Evolutionary conservation across 2,329 filamentous ascomycete genomes (phyloP).

Genomic region (Diaporthe capsici): DNA sequence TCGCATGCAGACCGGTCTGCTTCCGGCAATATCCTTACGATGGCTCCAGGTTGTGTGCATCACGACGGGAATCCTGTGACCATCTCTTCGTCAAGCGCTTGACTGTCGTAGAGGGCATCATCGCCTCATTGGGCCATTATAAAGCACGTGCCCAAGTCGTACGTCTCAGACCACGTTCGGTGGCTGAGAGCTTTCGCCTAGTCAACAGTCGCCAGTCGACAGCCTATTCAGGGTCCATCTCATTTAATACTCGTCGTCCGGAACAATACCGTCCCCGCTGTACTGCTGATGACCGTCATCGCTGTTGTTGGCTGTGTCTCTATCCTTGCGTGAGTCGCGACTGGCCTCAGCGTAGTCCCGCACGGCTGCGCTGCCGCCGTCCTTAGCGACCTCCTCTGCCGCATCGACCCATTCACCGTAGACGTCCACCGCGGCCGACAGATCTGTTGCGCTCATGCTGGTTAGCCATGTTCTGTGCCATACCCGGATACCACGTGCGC

Average conservation of each 20-base stretch:
- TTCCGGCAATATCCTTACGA: background rate
- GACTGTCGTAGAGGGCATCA: conserved; percentile 1
- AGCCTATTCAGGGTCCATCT: background rate
- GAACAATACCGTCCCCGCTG: conserved; percentile 66
- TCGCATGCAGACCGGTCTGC: conserved; percentile 1
- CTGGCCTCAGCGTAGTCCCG: conserved; percentile 44
- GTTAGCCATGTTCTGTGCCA: conserved; percentile 10
- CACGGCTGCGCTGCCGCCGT: conserved; percentile 43
- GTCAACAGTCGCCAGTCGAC: background rate
- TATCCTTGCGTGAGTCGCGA: conserved; percentile 39
- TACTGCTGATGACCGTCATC: conserved; percentile 68
- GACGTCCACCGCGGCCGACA: conserved; percentile 92
- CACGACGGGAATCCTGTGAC: background rate
- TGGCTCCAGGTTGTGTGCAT: conserved; percentile 2
- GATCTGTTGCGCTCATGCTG: conserved; percentile 67
- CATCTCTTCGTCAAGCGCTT: conserved; percentile 11
- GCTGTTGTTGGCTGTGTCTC: conserved; percentile 53
- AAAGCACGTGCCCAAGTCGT: conserved; percentile 8
- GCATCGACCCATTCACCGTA: conserved; percentile 99
- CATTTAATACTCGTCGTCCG: conserved; percentile 68
- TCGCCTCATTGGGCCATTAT: background rate
- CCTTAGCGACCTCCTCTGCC: conserved; percentile 54
- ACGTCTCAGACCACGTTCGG: background rate
- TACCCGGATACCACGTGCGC: background rate
- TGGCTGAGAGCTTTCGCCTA: background rate